phyloP scores from a whole-genome alignment of 2,329 filamentous ascomycete genomes.

The Penicillium sp. region DNA sequence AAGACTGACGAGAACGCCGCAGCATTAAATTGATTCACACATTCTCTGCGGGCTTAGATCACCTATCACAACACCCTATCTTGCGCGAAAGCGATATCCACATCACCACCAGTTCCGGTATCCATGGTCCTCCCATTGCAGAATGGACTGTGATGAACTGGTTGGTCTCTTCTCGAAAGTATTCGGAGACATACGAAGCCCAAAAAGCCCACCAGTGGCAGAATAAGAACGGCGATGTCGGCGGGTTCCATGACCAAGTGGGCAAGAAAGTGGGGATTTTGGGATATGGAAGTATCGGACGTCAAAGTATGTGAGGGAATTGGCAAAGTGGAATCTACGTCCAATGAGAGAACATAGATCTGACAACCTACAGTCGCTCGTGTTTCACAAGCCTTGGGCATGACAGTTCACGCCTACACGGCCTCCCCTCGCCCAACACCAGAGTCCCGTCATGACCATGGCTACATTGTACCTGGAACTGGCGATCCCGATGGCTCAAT shows the following conservation, averaged over 20 bases:
- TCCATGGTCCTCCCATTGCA: slow-evolving; percentile 65
- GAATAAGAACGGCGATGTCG: slow-evolving; percentile 18
- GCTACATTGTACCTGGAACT: slow-evolving; percentile 69
- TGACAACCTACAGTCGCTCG: slow-evolving; percentile 47
- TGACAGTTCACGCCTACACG: slow-evolving; percentile 74
- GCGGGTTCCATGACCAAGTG: slow-evolving; percentile 53
- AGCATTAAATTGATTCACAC: slow-evolving; percentile 57
- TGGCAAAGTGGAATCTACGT: background rate
- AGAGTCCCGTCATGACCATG: slow-evolving; percentile 62
- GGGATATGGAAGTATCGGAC: slow-evolving; percentile 64
- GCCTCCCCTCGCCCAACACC: slow-evolving; percentile 67
- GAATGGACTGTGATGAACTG: slow-evolving; percentile 68
- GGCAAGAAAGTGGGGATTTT: slow-evolving; percentile 61
- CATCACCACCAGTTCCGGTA: slow-evolving; percentile 56
- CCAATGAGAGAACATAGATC: background rate
- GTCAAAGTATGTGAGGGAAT: slow-evolving; percentile 53
- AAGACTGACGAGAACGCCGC: slow-evolving; percentile 1
- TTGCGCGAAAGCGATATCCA: slow-evolving; percentile 55
- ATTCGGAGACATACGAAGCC: slow-evolving; percentile 55
- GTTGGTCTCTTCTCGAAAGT: slow-evolving; percentile 58
- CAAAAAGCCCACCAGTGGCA: slow-evolving; percentile 60
- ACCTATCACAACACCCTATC: slow-evolving; percentile 54
- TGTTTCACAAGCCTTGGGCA: slow-evolving; percentile 65
- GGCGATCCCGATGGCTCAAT: slow-evolving; percentile 59
- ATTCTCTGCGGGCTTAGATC: slow-evolving; percentile 60